Conservation (phyloP, 2,329 filamentous ascomycete genomes). For the Bipolaris oryzae region DNA sequence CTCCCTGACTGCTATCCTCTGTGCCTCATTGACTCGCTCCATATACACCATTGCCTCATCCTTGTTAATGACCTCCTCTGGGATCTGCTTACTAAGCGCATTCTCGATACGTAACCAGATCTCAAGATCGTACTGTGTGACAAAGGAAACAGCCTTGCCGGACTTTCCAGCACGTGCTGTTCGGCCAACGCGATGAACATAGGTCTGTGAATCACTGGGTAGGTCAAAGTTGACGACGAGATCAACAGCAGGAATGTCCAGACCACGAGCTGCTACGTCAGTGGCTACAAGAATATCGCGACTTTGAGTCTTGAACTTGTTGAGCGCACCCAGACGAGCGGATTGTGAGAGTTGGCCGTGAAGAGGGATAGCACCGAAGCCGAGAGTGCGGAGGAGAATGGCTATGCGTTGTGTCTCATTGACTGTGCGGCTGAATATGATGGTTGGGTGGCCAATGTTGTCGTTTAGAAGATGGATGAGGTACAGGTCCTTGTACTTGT, state of each 20-base stretch:
- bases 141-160: slow-evolving; percentile 78
- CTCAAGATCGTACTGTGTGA: slow-evolving; percentile 88
- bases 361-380: slow-evolving; percentile 88
- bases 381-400: slow-evolving; percentile 80
- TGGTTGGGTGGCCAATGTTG: slow-evolving; percentile 81
- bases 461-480: slow-evolving; percentile 87
- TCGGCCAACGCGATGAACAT: slow-evolving; percentile 86
- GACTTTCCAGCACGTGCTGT: slow-evolving; percentile 87
- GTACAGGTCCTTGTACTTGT: slow-evolving; percentile 84
- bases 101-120: slow-evolving; percentile 81
- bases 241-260: slow-evolving; percentile 92
- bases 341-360: slow-evolving; percentile 92
- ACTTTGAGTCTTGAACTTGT: slow-evolving; percentile 83
- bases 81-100: slow-evolving; percentile 77
- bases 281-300: slow-evolving; percentile 89
- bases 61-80: slow-evolving; percentile 71
- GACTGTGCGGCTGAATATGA: slow-evolving; percentile 91
- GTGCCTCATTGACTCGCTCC: slow-evolving; percentile 79
- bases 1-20: slow-evolving; percentile 76
- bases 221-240: slow-evolving; percentile 86
- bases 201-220: slow-evolving; percentile 84
- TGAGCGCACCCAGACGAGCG: slow-evolving; percentile 81
- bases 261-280: slow-evolving; percentile 89
- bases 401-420: slow-evolving; percentile 87
- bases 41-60: slow-evolving; percentile 87